A percentile compares a stretch with the other conserved stretches of the same genome.
Conservation (phyloP, 768 basidiomycete genomes). For the Mrakia frigida region DNA sequence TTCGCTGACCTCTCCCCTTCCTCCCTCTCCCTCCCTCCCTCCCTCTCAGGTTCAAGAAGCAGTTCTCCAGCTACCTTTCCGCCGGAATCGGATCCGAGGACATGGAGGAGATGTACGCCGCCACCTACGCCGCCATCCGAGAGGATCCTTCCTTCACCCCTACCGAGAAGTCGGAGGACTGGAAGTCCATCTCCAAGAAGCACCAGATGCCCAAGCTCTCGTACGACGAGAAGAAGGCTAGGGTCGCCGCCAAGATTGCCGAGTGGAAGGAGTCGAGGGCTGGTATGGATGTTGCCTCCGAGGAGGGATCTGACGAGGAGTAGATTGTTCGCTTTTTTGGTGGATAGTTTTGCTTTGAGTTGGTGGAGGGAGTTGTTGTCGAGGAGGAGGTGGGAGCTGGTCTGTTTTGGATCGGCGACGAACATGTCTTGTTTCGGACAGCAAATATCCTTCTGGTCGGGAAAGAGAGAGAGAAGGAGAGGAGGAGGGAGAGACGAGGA, state of each 20-base stretch:
- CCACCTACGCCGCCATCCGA: slow-evolving; percentile 90
- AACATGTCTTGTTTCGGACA: slow-evolving; percentile 1
- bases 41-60: slow-evolving; percentile 82
- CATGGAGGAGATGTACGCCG: slow-evolving; percentile 90
- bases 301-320: slow-evolving; percentile 9
- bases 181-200: slow-evolving; percentile 79
- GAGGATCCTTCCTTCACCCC: slow-evolving; percentile 88
- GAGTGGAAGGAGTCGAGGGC: slow-evolving; percentile 60
- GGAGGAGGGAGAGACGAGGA: not conserved
- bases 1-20: not conserved
- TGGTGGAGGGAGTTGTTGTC: not conserved
- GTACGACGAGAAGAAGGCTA: slow-evolving; percentile 66
- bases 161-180: slow-evolving; percentile 81
- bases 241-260: slow-evolving; percentile 81
- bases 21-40: not conserved
- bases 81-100: slow-evolving; percentile 94
- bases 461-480: slow-evolving; percentile 4
- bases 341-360: not conserved
- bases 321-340: not conserved
- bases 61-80: slow-evolving; percentile 90
- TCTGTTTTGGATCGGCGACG: not conserved
- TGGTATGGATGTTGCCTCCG: not conserved
- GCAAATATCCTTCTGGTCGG: not conserved
- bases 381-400: not conserved
- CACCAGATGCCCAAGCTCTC: slow-evolving; percentile 65